Evolutionary conservation across 2,329 filamentous ascomycete species (phyloP), one percentile per base, ranked within the genome.

Genomic region (Cordyceps javanica): DNA sequence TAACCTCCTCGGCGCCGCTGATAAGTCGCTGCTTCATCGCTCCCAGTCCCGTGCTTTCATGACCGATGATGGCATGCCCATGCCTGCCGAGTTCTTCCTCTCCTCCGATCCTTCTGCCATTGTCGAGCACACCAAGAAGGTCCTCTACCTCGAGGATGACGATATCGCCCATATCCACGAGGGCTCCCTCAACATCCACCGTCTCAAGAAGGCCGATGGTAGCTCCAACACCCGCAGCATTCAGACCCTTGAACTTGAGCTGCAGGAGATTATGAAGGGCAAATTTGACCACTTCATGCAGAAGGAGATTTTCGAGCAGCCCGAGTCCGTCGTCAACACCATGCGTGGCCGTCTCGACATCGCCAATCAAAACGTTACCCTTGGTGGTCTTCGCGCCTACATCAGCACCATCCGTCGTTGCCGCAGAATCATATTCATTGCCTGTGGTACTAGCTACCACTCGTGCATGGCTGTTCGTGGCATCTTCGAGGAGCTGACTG

Each of bases 261-360:
- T 99, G 63, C 94, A 99, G 81, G 92, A 99, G 81, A 99, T 99
- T 77, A 99, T 99, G 94, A 99, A 99, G 88, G 94, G 94, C 76
- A 95, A 94, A 73, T 99, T 97, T 77, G 94, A 99, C 75, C 94
- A 99, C 80, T 99, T 97, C 82, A 99, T 99, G 94, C 94, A 99
- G 75, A 99, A 99, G 86, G 94, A 99, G 76, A 99, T 99, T 70
- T 99, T 99, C 75, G 94, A 99, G 82, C 94, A 99, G 81, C 94
- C 94, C 70, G 94, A 99, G 78, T 99, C 94, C 14, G 91, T 99
- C 61, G 87, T 99, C 80, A 99, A 99, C 84, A 97, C 94, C 65
- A 99, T 99, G 94, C 91, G 94, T 86, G 94, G 94, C 77, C 94
- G 94, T 78, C 81, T 99, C 68, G 94, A 99, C 75, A 82, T 89